phyloP scores from a whole-genome alignment of 73 alveolate species.

The Strombidium stylifer region DNA sequence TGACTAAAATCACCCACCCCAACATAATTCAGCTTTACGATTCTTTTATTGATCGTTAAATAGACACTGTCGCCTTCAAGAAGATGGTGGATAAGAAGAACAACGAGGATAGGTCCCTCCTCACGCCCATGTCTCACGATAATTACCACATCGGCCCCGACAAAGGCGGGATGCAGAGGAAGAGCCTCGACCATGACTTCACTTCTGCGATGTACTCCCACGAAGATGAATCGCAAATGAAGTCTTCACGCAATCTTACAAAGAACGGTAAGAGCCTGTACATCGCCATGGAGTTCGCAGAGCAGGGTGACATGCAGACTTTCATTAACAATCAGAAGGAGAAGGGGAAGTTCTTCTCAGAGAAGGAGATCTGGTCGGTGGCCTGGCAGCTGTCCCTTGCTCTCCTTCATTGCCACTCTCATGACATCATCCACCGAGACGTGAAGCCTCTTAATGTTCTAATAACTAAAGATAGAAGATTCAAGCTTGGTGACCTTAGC shows the following conservation, averaged over 20 bases:
- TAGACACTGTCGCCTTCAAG: too few relatives aligned
- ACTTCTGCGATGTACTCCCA: not conserved
- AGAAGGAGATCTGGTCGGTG: slow-evolving; percentile 41
- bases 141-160: too few relatives aligned
- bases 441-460: slow-evolving; percentile 45
- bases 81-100: too few relatives aligned
- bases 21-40: slow-evolving; percentile 31
- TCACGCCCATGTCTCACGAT: too few relatives aligned
- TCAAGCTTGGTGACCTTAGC: slow-evolving; percentile 61
- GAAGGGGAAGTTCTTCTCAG: slow-evolving; percentile 52
- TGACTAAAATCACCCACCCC: slow-evolving; percentile 13
- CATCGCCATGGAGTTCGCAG: slow-evolving; percentile 71
- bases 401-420: slow-evolving; percentile 45
- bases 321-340: slow-evolving; percentile 8
- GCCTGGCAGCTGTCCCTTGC: slow-evolving; percentile 57
- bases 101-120: too few relatives aligned
- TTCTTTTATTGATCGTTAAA: slow-evolving; percentile 24
- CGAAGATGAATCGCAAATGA: too few relatives aligned
- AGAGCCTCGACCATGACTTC: not conserved
- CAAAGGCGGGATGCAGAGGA: not conserved
- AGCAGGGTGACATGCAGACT: slow-evolving; percentile 58
- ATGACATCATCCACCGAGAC: slow-evolving; percentile 61
- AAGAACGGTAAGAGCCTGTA: not conserved
- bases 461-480: not conserved
- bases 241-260: not conserved